A percentile compares a stretch with the other conserved stretches of the same genome.
phyloP scores from a whole-genome alignment of 2,329 filamentous ascomycete genomes.

The Stagonosporopsis rhizophila region DNA sequence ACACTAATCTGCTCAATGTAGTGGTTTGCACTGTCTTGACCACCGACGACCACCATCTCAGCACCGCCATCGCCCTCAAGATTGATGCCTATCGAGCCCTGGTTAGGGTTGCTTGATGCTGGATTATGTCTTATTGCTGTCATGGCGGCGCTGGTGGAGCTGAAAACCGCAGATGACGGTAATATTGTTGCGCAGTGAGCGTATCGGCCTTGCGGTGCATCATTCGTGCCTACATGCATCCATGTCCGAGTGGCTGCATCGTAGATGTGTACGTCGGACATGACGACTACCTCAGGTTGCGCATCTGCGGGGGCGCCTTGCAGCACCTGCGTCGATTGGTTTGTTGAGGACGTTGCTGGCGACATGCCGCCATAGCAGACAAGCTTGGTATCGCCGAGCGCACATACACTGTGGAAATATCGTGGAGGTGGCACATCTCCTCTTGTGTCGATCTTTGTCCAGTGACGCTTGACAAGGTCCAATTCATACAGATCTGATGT shows the following conservation, averaged over 20 bases:
- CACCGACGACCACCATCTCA: conserved; percentile 96
- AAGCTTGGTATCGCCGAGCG: conserved; percentile 91
- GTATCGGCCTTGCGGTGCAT: conserved; percentile 91
- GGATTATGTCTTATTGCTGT: conserved; percentile 92
- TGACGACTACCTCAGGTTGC: conserved; percentile 88
- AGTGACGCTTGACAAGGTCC: conserved; percentile 88
- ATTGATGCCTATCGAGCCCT: conserved; percentile 84
- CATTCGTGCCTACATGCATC: conserved; percentile 81
- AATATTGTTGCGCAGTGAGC: conserved; percentile 95
- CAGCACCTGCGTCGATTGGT: conserved; percentile 45
- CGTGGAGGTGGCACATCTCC: conserved; percentile 89
- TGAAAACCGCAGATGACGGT: conserved; percentile 85
- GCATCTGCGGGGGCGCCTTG: conserved; percentile 60
- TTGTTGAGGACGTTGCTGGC: conserved; percentile 63
- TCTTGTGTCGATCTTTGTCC: conserved; percentile 84
- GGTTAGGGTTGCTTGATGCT: conserved; percentile 80
- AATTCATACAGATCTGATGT: conserved; percentile 93
- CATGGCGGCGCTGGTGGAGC: conserved; percentile 81
- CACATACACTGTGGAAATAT: conserved; percentile 97
- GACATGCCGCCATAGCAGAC: conserved; percentile 99
- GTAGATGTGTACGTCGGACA: conserved; percentile 97
- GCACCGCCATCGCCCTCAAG: conserved; percentile 91
- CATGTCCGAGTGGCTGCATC: conserved; percentile 83
- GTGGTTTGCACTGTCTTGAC: conserved; percentile 96
- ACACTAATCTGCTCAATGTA: conserved; percentile 99